Percentiles rank a stretch among this genome's conserved stretches.
phyloP scores from a whole-genome alignment of 164 flowering plant genomes.

The Aristolochia californica region DNA sequence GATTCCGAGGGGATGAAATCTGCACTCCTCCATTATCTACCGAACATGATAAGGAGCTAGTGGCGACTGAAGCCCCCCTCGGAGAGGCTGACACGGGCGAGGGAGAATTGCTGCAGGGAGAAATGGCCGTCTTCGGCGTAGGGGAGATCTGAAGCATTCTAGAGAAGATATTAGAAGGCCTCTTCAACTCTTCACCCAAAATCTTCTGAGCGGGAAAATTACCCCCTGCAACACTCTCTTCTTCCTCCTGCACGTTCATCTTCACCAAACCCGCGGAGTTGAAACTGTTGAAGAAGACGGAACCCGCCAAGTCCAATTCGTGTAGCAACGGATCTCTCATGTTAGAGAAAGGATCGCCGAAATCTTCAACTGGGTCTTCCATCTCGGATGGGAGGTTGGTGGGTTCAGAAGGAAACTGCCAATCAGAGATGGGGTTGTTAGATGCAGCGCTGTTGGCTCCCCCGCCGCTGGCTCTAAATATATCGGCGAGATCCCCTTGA shows the following conservation, averaged over 20 bases:
- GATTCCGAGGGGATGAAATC: conserved; percentile 76
- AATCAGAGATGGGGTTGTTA: conserved; percentile 4
- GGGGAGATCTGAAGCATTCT: conserved; percentile 80
- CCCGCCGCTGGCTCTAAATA: conserved; percentile 44
- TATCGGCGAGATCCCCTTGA: conserved; percentile 76
- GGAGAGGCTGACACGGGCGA: conserved; percentile 18
- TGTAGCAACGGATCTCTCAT: conserved; percentile 47
- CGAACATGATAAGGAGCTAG: conserved; percentile 20
- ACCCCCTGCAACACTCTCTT: not conserved
- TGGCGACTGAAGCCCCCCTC: conserved; percentile 14
- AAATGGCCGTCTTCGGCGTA: conserved; percentile 15
- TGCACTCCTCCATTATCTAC: conserved; percentile 35
- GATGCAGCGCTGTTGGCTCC: conserved; percentile 2
- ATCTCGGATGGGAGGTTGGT: conserved; percentile 5
- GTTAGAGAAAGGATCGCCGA: conserved; percentile 46
- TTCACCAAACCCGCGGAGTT: conserved; percentile 7
- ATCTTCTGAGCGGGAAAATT: conserved; percentile 6
- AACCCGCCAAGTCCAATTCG: conserved; percentile 19
- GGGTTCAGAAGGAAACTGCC: conserved; percentile 29
- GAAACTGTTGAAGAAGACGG: conserved; percentile 17
- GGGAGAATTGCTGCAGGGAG: conserved; percentile 19
- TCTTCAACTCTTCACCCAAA: conserved; percentile 4
- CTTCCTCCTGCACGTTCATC: conserved; percentile 9
- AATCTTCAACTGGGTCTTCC: conserved; percentile 18
- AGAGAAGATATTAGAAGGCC: conserved; percentile 10